Percentiles rank a stretch among this genome's conserved stretches.
Conservation (phyloP, 768 basidiomycete genomes). For the Lactifluus volemus region DNA sequence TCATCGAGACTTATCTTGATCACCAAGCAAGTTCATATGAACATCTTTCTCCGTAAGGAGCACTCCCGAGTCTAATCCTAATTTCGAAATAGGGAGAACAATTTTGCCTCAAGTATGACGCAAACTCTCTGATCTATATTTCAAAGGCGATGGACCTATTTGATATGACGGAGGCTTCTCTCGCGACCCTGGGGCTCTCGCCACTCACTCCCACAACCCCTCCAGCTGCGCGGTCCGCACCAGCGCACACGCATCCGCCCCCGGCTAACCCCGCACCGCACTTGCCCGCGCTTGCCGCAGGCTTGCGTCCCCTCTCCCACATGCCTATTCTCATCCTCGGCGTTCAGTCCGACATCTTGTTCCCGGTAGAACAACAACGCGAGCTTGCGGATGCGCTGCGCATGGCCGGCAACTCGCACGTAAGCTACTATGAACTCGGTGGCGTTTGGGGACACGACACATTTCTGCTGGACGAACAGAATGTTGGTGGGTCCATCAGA, state of each 20-base stretch:
- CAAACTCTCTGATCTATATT: constrained; percentile 97
- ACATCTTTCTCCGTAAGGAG: not conserved
- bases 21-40: constrained; percentile 46
- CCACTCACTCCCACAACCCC: too few relatives aligned
- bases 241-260: too few relatives aligned
- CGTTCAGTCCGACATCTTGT: too few relatives aligned
- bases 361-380: constrained; percentile 45
- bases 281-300: too few relatives aligned
- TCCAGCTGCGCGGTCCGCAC: too few relatives aligned
- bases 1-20: constrained; percentile 98
- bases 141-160: constrained; percentile 57
- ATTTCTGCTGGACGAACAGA: constrained; percentile 85
- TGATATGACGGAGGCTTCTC: too few relatives aligned
- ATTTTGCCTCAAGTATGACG: constrained; percentile 98
- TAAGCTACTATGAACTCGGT: constrained; percentile 95
- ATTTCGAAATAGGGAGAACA: constrained; percentile 63
- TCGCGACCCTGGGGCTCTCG: too few relatives aligned
- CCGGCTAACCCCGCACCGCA: too few relatives aligned
- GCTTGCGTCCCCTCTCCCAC: too few relatives aligned
- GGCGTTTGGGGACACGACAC: constrained; percentile 99
- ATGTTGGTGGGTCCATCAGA: constrained; percentile 85
- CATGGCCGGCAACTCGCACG: constrained; percentile 78
- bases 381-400: constrained; percentile 94
- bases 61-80: not conserved
- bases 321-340: too few relatives aligned